A percentile compares a stretch with the other conserved stretches of the same genome.
phyloP scores from a whole-genome alignment of 1,139 yeast species.

The Magnusiomyces ingens region DNA sequence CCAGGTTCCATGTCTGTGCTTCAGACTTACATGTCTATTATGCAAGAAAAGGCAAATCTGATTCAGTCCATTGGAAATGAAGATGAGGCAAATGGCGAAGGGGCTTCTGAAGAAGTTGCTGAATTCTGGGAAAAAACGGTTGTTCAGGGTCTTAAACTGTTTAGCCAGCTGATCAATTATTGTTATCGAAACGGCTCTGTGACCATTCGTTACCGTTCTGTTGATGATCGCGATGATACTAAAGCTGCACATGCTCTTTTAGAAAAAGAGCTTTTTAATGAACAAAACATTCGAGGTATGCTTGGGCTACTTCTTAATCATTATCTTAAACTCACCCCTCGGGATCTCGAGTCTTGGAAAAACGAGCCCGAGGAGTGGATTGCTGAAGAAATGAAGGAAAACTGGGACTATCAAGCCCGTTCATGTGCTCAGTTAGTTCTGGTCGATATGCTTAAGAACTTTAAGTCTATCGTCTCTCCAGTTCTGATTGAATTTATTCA shows the following conservation, averaged over 20 bases:
- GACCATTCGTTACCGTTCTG: constrained; percentile 54
- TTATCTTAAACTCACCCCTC: constrained; percentile 66
- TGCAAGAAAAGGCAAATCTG: constrained; percentile 55
- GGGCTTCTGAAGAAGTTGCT: constrained; percentile 24
- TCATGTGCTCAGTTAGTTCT: constrained; percentile 86
- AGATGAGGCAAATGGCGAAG: constrained; percentile 44
- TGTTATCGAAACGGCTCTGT: constrained; percentile 61
- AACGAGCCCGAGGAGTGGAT: constrained; percentile 92
- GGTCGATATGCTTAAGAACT: constrained; percentile 62
- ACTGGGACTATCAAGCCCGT: constrained; percentile 79
- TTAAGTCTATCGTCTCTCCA: constrained; percentile 54
- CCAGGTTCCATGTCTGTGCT: constrained; percentile 58
- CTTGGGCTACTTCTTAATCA: constrained; percentile 62
- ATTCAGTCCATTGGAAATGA: constrained; percentile 42
- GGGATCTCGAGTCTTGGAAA: constrained; percentile 75
- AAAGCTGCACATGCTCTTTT: constrained; percentile 49
- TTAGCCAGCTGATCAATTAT: constrained; percentile 57
- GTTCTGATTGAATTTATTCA: constrained; percentile 61
- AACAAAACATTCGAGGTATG: constrained; percentile 47
- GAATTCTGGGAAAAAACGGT: constrained; percentile 73
- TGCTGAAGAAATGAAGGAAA: constrained; percentile 65
- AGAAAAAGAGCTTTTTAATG: constrained; percentile 50
- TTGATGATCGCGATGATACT: constrained; percentile 51
- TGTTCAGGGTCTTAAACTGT: constrained; percentile 59
- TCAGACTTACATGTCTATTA: constrained; percentile 48